Conservation (phyloP, 2,329 filamentous ascomycete genomes). For the Penicillium rolfsii region DNA sequence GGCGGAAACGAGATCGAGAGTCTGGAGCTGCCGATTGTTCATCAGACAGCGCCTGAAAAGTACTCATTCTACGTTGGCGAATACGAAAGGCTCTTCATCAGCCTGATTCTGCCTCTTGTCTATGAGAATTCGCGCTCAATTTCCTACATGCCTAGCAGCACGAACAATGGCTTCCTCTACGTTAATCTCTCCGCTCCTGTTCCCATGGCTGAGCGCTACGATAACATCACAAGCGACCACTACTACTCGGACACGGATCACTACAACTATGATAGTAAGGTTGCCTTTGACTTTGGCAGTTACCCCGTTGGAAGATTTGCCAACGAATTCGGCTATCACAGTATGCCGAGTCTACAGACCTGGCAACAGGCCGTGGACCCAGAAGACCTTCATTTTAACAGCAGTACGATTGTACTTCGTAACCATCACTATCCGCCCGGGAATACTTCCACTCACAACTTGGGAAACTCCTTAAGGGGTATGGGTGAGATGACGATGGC, state of each 20-base stretch:
- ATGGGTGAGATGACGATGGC: constrained; percentile 63
- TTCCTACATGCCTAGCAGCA: constrained; percentile 63
- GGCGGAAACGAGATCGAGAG: constrained; percentile 65
- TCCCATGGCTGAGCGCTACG: constrained; percentile 61
- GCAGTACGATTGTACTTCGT: constrained; percentile 56
- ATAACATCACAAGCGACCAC: constrained; percentile 55
- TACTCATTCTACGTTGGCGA: constrained; percentile 52
- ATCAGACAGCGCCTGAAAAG: constrained; percentile 50
- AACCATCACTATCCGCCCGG: constrained; percentile 64
- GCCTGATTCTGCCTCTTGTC: constrained; percentile 58
- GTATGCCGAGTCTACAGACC: constrained; percentile 63
- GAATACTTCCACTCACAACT: constrained; percentile 53
- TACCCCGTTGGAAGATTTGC: constrained; percentile 65
- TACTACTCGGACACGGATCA: constrained; percentile 65
- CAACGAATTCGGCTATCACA: constrained; percentile 67
- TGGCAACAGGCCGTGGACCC: constrained; percentile 59
- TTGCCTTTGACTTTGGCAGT: constrained; percentile 58
- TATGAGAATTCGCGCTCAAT: constrained; percentile 64
- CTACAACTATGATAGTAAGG: constrained; percentile 60
- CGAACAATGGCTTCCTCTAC: constrained; percentile 60
- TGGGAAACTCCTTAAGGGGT: constrained; percentile 36
- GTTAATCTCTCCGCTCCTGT: constrained; percentile 58
- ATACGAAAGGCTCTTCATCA: constrained; percentile 63
- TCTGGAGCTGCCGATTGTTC: constrained; percentile 52
- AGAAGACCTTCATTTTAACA: constrained; percentile 61